These are phyloP conservation scores for Venturia nashicola DNA, from an alignment of 2,329 filamentous ascomycete genomes.

Conservation along the genomic window DNA sequence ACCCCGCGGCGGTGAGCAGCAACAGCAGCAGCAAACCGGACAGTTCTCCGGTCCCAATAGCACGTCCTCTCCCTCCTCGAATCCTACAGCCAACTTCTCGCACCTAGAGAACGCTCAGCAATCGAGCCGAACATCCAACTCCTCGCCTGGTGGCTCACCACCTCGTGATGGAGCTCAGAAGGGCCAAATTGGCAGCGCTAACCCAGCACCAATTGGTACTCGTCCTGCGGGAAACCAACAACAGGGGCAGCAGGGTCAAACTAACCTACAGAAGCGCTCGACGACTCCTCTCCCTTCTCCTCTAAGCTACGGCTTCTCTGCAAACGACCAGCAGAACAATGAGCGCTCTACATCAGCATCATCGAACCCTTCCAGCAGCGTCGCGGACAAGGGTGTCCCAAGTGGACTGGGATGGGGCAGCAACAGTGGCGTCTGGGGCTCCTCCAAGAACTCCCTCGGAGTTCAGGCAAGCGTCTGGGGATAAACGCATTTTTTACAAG, in stretches of 20 bases:
- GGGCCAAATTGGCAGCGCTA: conserved; percentile 35
- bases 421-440: conserved; percentile 74
- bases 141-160: conserved; percentile 73
- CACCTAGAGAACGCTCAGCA: conserved; percentile 45
- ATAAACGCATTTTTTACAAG: conserved; percentile 30
- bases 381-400: conserved; percentile 28
- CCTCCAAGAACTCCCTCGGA: conserved; percentile 60
- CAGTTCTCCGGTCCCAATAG: conserved; percentile 64
- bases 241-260: conserved; percentile 25
- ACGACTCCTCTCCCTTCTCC: conserved; percentile 90
- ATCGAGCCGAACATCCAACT: conserved; percentile 67
- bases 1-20: conserved; percentile 24
- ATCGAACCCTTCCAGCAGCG: conserved; percentile 41
- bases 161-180: conserved; percentile 45
- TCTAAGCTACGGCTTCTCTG: conserved; percentile 58
- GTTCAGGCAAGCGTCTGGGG: conserved; percentile 93
- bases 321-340: conserved; percentile 40
- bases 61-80: conserved; percentile 70
- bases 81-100: conserved; percentile 37
- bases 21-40: conserved; percentile 31
- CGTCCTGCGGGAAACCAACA: conserved; percentile 44
- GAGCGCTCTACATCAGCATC: conserved; percentile 45
- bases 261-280: conserved; percentile 58
- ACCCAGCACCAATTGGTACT: conserved; percentile 76
- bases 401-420: conserved; percentile 53